Base-by-base conservation (phyloP, 2,329 filamentous ascomycete species). In the Aplosporella prunicola region DNA sequence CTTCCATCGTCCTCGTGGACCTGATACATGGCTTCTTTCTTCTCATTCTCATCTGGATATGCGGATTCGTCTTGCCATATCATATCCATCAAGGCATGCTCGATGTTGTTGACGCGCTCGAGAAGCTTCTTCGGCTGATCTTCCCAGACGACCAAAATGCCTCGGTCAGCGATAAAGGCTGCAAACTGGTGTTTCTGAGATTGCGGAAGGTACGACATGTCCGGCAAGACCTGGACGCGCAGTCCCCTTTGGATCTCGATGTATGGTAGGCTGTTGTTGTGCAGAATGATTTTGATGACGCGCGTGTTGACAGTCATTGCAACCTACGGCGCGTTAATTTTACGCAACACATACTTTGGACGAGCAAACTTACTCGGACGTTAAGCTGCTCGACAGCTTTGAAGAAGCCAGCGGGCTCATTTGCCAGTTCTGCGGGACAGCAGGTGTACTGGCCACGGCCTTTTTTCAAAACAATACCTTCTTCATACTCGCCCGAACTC, bases 221-320 rank as follows among this genome's bases (percentile, higher is more conserved):
- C 69, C 2, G 69, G 69, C 15, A 82, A 60, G 4, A 82, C 71
- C 49, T 82, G 78, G 5, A 82, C 57, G 17, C 71, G 71, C 13
- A 79, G 64, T 3, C 72, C 74, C 36, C 70, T 63, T 11, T 66
- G 56, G 11, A 82, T 60, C 8, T 78, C 74, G 8, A 82, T 72
- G 45, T 71, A 77, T 11, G 71, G 61, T 15, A 62, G 46, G 15
- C 67, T 61, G 30, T 62, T 67, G 32, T 65, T 58, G 40, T 68
- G 60, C 5, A 80, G 60, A 44, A 82, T 69, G 18, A 77, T 65
- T 45, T 73, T 71, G 49, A 81, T 76, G 26, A 80, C 70, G 41
- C 69, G 66, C 3, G 77, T 81, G 51, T 74, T 78, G 45, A 81
- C 66, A 3, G 78, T 82, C 70, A 82, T 78, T 34, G 77, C 77